Evolutionary conservation across 768 basidiomycete genomes (phyloP).

Genomic region (Hebeloma cylindrosporum): DNA sequence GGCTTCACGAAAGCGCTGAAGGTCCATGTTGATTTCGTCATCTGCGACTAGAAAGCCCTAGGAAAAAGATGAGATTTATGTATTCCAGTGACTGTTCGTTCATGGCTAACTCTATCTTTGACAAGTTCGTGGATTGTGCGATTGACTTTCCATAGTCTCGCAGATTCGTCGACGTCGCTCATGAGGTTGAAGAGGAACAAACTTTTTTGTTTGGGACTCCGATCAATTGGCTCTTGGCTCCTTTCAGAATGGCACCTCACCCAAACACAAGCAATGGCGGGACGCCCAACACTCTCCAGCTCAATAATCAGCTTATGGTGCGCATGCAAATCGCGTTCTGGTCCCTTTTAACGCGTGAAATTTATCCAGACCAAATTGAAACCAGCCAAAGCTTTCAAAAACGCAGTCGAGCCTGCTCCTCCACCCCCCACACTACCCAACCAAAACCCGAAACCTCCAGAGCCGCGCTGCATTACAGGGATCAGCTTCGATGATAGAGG

Average conservation of each 20-base stretch:
- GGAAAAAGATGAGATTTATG: constrained; percentile 25
- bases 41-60: constrained; percentile 94
- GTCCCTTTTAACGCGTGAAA: constrained; percentile 10
- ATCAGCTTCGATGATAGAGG: constrained; percentile 91
- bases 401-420: constrained; percentile 59
- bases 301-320: constrained; percentile 51
- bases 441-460: constrained; percentile 39
- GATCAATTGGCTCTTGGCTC: constrained; percentile 28
- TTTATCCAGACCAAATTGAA: constrained; percentile 65
- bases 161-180: constrained; percentile 76
- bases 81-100: constrained; percentile 12
- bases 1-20: constrained; percentile 68
- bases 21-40: constrained; percentile 90
- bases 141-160: constrained; percentile 94
- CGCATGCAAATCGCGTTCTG: not conserved
- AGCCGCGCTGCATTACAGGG: constrained; percentile 78
- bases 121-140: constrained; percentile 96
- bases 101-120: constrained; percentile 77
- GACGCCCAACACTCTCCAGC: constrained; percentile 18
- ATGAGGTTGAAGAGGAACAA: constrained; percentile 40
- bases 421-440: constrained; percentile 45
- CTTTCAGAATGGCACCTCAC: constrained; percentile 44
- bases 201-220: constrained; percentile 61
- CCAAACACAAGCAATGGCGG: constrained; percentile 36
- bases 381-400: constrained; percentile 87